Base-by-base conservation (phyloP, 2,329 filamentous ascomycete species). In the Pseudogymnoascus sp. region DNA sequence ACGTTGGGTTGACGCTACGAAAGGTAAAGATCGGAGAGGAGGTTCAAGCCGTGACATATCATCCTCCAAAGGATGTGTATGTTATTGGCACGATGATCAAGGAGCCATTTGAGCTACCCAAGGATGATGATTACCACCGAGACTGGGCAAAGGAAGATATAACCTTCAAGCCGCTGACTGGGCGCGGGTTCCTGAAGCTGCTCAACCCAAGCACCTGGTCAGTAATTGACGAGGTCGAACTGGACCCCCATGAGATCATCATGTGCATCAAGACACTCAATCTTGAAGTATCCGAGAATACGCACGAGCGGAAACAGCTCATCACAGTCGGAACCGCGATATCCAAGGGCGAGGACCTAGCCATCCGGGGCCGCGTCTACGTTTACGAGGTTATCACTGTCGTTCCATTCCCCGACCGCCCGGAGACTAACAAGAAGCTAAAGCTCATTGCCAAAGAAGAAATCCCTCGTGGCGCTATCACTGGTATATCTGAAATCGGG, bases 321-420 rank as follows among this genome's bases (percentile, higher is more conserved):
- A 83, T 99, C 61, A 86, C 88, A 0, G 87, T 97, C 1, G 95
- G 93, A 12, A 96, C 93, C 0, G 88, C 91, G 1, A 83, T 95
- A 26, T 83, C 87, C n/a, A 88, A 88, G 65, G 95, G 95, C 42
- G 95, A 99, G 76, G 95, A 97, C 71, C 84, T 96, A 64, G 88
- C 93, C 0, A 88, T 92, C 0, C 86, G 90, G 54, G 95, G 95
- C 2, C 85, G 88, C 42, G 84, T 99, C 40, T 92, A 95, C 70
- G 90, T 97, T 59, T 96, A 95, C 71, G 93, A 97, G 71, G 84
- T 99, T 31, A 92, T 96, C 64, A 85, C 88, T 36, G 95, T 99
- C 34, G 93, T 97, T 0, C 93, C 95, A 0, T 88, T 97, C 67
- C 92, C 92, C 0, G 90, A 86, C 16, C 84, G 84, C 6, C 91